Base-by-base conservation (phyloP, 495 filamentous ascomycete species). In the Penicillium silybi region DNA sequence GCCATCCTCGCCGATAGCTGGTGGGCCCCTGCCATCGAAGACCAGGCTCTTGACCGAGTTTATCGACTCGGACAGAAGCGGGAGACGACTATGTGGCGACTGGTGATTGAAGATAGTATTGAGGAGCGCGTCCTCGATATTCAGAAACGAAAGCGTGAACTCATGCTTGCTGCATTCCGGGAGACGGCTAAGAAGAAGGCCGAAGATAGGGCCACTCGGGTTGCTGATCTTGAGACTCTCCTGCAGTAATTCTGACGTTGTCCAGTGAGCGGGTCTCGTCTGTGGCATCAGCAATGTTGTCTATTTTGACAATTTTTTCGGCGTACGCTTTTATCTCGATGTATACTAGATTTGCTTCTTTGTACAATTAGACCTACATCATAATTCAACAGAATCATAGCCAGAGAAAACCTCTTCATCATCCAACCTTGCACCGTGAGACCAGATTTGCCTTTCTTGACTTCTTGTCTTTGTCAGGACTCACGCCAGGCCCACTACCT, bases 1-100 rank as follows among this genome's bases (percentile, higher is more conserved):
- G 90, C 93, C 41, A 83, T 96, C 15, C 74, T 96, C 7, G 79
- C 82, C 0, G 92, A 97, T 62, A 85, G 80, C 40, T 96, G 90
- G 92, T 96, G 92, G 90, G 90, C 90, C 3, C 89, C 90, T 0
- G 91, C 90, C 0, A 92, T 96, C 52, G 92, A 97, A 66, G 90
- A 95, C 59, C 92, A 97, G 61, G 92, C 92, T 22, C 80, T 96
- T 2, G 92, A 97, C 62, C 84, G 92, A 1, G 92, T 96, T 16
- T 89, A 96, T 55, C 77, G 92, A 4, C 79, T 96, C 0, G 92
- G 92, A 2, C 92, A 97, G 69, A 92, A 77, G 48, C 76, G 85
- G 26, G 80, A 84, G 53, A 87, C 84, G 0, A 89, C 82, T 1
- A 87, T 96, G 5, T 92, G 87, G 79, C 75, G 90, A 48, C 69